Evolutionary conservation across 192 early-diverging fungal species (phyloP).

Genomic region (Entomortierella beljakovae): DNA sequence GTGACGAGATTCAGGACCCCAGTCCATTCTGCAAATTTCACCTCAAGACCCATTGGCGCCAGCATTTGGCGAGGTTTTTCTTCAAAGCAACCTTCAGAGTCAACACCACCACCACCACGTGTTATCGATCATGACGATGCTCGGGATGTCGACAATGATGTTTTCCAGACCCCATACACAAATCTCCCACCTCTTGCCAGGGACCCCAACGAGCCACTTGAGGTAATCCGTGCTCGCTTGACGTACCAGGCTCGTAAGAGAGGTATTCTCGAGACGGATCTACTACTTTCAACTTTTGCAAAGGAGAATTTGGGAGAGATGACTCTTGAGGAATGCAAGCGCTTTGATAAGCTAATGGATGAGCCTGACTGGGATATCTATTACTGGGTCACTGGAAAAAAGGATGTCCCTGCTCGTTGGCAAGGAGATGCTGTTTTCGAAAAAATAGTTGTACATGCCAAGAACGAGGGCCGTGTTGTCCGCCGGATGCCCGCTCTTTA

Average conservation of each 20-base stretch:
- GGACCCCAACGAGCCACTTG: conserved; percentile 68
- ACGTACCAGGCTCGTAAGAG: conserved; percentile 91
- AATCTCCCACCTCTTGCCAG: conserved; percentile 70
- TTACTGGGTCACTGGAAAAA: conserved; percentile 87
- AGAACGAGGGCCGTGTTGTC: conserved; percentile 79
- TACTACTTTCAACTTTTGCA: conserved; percentile 92
- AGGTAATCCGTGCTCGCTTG: conserved; percentile 83
- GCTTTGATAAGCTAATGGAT: conserved; percentile 87
- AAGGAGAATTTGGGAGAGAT: conserved; percentile 68
- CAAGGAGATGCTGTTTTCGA: conserved; percentile 64
- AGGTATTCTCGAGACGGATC: conserved; percentile 94
- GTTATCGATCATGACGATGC: conserved; percentile 48
- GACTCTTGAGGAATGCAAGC: conserved; percentile 67
- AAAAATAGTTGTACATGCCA: conserved; percentile 79
- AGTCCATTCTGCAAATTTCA: background rate
- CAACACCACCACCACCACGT: background rate
- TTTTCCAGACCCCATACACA: conserved; percentile 51
- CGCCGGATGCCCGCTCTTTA: conserved; percentile 87
- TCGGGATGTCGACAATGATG: conserved; percentile 38
- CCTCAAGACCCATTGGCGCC: background rate
- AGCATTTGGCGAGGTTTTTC: conserved; percentile 21
- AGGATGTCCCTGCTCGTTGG: conserved; percentile 67
- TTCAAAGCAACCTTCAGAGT: conserved; percentile 8
- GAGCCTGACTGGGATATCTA: conserved; percentile 98
- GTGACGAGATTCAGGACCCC: conserved; percentile 2